Conservation (phyloP, 306 rosid species). For the Aeschynomene evenia region DNA sequence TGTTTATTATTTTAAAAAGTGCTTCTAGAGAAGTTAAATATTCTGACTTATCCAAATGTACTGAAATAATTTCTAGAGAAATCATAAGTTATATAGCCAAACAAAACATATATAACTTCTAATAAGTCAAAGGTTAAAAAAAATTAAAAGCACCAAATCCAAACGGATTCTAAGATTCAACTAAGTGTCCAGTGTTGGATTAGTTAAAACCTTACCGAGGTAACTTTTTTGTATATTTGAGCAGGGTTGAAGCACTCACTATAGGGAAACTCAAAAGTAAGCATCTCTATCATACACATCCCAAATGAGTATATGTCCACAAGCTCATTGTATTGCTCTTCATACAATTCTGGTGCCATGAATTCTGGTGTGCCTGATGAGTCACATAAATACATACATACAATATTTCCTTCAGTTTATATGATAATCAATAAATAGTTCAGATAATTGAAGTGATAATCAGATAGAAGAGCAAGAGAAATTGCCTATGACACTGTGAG, state of each 20-base stretch:
- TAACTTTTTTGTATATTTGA: conserved; percentile 95
- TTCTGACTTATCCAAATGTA: too few relatives aligned
- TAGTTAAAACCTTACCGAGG: conserved; percentile 50
- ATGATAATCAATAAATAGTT: background rate
- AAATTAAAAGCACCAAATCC: too few relatives aligned
- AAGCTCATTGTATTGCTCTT: conserved; percentile 78
- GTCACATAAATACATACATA: background rate
- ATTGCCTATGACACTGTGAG: conserved; percentile 86
- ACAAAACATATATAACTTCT: too few relatives aligned
- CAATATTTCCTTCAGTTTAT: background rate
- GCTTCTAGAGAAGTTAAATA: too few relatives aligned
- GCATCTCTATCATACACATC: conserved; percentile 89
- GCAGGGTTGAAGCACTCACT: conserved; percentile 90
- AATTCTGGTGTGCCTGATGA: conserved; percentile 86
- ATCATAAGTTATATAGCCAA: too few relatives aligned
- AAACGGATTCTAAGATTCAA: too few relatives aligned
- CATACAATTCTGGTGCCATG: conserved; percentile 97
- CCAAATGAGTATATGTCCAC: conserved; percentile 88
- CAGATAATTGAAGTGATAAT: background rate
- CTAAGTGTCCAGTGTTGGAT: too few relatives aligned
- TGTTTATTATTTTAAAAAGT: too few relatives aligned
- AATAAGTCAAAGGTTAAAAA: too few relatives aligned
- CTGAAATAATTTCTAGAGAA: too few relatives aligned
- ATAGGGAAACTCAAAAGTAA: conserved; percentile 81
- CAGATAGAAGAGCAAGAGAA: background rate